Conservation (phyloP, 306 rosid species). For the Cercis canadensis region DNA sequence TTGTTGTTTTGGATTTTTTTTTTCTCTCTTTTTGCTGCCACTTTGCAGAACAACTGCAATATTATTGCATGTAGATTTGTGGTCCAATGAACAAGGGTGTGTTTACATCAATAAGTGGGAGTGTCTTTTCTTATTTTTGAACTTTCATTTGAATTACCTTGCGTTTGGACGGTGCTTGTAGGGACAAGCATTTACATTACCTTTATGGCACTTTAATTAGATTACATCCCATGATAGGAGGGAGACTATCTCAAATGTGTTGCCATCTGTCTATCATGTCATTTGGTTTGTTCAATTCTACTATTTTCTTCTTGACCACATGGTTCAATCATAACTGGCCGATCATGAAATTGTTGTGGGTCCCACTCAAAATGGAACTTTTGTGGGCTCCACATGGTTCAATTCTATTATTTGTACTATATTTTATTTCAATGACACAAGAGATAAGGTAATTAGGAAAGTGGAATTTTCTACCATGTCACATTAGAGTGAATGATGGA, state of each 20-base stretch:
- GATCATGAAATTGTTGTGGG: neutral
- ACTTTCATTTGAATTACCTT: conserved; percentile 13
- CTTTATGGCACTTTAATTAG: neutral
- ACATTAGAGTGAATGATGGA: neutral
- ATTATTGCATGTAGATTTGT: neutral
- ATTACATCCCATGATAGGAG: neutral
- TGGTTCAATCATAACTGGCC: neutral
- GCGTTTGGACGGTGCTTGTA: neutral
- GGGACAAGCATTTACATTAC: neutral
- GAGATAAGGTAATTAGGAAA: neutral
- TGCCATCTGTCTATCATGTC: neutral
- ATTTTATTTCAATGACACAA: neutral
- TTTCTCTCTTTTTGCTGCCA: no score
- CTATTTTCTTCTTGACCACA: neutral
- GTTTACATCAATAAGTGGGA: neutral
- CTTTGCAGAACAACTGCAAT: neutral
- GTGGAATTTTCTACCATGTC: neutral
- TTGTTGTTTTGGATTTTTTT: neutral
- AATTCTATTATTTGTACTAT: no score
- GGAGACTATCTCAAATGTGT: neutral
- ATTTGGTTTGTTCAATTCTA: neutral
- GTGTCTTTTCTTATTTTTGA: neutral
- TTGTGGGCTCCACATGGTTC: no score
- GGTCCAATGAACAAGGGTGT: conserved; percentile 18
- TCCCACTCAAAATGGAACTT: neutral